Base-by-base conservation (phyloP, 2,329 filamentous ascomycete species). In the Celoporthe dispersa region DNA sequence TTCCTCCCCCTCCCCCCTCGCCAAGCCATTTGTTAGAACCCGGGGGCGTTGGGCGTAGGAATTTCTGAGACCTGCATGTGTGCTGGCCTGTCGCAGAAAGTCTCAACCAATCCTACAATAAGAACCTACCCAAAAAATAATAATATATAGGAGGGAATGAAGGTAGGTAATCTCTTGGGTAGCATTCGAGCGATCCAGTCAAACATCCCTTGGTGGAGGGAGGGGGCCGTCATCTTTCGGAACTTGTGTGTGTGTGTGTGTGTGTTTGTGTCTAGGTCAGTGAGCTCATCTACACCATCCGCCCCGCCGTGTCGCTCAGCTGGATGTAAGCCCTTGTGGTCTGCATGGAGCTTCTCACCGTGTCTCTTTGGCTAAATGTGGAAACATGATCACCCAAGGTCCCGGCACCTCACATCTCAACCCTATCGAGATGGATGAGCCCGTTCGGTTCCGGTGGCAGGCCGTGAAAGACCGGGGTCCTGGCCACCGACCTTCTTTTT, bases 51-150 rank as follows among this genome's bases (percentile, higher is more conserved):
- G 59, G 64, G 31, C 53, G 61, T 63, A 5, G 16, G 22, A 12
- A 22, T n/a, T 44, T 25, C 35, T 28, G 48, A 63, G 28, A 70
- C n/a, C 44, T 53, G 51, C 25, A 33, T 41, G 53, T 48, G 22
- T 28, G 51, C 5, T 28, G 28, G 64, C 25, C 25, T 22, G 8
- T 8, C 31, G 14, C n/a, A 63, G 11, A 61, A 11, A 48, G 60
- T 61, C 55, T 70, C 69, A 70, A 66, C 69, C n/a, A n/a, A n/a
- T n/a, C 68, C 64, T 70, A 70, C 12, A 39, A 39, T 12, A 39
- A 37, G 39, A 70, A n/a, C 37, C 5, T 39, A 39, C 12, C 9
- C 4, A 39, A 7, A 39, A 12, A 11, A 39, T 9, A 51, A 41
- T 62, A 39, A 39, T 66, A n/a, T n/a, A n/a, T n/a, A n/a, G n/a